phyloP scores from a whole-genome alignment of 2,329 filamentous ascomycete genomes.

The Colletotrichum horii region DNA sequence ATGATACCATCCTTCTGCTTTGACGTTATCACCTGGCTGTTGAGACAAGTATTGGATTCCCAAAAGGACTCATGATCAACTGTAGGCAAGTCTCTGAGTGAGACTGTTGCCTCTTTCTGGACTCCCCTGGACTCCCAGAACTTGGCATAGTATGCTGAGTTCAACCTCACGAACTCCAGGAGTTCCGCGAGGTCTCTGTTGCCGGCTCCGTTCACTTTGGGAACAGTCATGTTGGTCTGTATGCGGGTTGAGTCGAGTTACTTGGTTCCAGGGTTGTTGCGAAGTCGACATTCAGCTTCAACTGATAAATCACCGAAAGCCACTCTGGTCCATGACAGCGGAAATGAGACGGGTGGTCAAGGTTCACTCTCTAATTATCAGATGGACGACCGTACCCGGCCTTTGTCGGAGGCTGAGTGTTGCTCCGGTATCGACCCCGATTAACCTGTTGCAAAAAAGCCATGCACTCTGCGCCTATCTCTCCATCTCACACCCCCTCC shows the following conservation, averaged over 20 bases:
- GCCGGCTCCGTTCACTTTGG: background rate
- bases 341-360: background rate
- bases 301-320: background rate
- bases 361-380: background rate
- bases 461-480: too few species aligned
- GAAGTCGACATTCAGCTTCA: background rate
- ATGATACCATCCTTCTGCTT: conserved; percentile 13
- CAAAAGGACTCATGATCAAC: conserved; percentile 10
- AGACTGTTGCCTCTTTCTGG: background rate
- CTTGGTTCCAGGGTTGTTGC: background rate
- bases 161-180: conserved; percentile 1
- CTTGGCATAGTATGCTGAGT: conserved; percentile 6
- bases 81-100: background rate
- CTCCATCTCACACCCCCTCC: too few species aligned
- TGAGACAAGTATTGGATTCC: conserved; percentile 9
- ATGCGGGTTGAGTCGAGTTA: too few species aligned
- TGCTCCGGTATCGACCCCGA: too few species aligned
- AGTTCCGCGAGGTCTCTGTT: background rate
- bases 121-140: background rate
- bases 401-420: background rate
- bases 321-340: background rate
- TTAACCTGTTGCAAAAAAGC: too few species aligned
- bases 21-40: conserved; percentile 8
- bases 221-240: background rate
- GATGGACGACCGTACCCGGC: background rate